These are phyloP conservation scores for Verruconis gallopava DNA, from an alignment of 2,329 filamentous ascomycete genomes.

Conservation along the genomic window DNA sequence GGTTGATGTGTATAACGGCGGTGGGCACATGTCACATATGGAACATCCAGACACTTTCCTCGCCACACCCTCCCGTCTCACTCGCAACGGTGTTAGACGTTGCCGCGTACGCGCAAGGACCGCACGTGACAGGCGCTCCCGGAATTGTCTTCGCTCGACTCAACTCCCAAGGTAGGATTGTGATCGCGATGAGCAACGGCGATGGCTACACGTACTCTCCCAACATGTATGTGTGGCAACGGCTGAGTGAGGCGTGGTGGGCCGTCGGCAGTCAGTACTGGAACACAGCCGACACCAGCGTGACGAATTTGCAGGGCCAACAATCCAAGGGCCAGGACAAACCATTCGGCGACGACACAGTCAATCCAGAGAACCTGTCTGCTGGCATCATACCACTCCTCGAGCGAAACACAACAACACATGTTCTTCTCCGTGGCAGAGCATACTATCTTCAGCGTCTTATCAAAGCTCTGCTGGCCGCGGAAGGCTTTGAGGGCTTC, in stretches of 20 bases:
- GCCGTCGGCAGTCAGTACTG: conserved; percentile 96
- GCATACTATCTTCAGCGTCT: conserved; percentile 85
- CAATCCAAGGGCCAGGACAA: conserved; percentile 22
- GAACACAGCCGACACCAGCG: conserved; percentile 90
- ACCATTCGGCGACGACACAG: conserved; percentile 33
- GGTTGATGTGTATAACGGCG: conserved; percentile 79
- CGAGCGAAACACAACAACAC: conserved; percentile 87
- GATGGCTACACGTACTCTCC: conserved; percentile 87
- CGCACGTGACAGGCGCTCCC: conserved; percentile 66
- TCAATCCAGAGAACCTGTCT: conserved; percentile 52
- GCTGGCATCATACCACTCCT: conserved; percentile 87
- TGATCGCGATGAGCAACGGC: conserved; percentile 87
- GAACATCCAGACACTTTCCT: conserved; percentile 72
- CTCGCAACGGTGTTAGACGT: conserved; percentile 80
- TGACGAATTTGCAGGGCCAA: conserved; percentile 65
- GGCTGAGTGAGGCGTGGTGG: conserved; percentile 96
- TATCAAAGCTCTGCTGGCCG: conserved; percentile 75
- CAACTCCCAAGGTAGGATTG: conserved; percentile 72
- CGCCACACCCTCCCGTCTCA: conserved; percentile 81
- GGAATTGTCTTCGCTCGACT: conserved; percentile 83
- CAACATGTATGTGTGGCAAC: conserved; percentile 81
- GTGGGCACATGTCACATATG: conserved; percentile 86
- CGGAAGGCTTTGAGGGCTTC: conserved; percentile 83
- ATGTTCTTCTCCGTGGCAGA: conserved; percentile 80
- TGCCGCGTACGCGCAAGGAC: conserved; percentile 64